phyloP scores from a whole-genome alignment of 768 basidiomycete genomes.

The Psilocybe tampanensis region DNA sequence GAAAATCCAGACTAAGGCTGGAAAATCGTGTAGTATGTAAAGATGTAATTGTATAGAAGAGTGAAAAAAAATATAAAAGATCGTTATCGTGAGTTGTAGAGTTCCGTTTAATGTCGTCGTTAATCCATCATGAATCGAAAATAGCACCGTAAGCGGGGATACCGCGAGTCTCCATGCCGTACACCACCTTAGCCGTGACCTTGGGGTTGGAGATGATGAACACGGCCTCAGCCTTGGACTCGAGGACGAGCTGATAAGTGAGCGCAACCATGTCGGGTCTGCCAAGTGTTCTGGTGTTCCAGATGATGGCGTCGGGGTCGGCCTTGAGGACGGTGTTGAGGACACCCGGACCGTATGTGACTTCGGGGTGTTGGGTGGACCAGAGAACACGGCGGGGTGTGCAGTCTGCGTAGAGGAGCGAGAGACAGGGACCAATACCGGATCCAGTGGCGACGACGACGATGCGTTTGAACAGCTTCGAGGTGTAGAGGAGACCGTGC shows the following conservation, averaged over 20 bases:
- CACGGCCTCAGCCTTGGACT: conserved; percentile 42
- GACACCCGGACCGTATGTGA: conserved; percentile 43
- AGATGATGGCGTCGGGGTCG: conserved; percentile 40
- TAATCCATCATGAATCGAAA: conserved; percentile 35
- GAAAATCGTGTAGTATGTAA: too few species aligned
- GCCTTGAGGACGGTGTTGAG: conserved; percentile 40
- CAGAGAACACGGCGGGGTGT: conserved; percentile 42
- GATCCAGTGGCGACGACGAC: conserved; percentile 58
- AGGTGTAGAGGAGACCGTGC: conserved; percentile 51
- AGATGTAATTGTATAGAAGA: too few species aligned
- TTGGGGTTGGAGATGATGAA: conserved; percentile 44
- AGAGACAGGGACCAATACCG: conserved; percentile 51
- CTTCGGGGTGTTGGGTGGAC: conserved; percentile 41
- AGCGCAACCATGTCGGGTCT: conserved; percentile 43
- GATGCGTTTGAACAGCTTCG: conserved; percentile 49
- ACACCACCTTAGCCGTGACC: conserved; percentile 40
- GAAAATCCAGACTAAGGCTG: too few species aligned
- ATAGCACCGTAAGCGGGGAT: conserved; percentile 44
- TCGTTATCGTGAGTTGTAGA: too few species aligned
- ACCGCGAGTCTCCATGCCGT: conserved; percentile 41
- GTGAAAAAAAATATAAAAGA: too few species aligned
- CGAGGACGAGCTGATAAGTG: conserved; percentile 38
- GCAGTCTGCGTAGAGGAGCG: conserved; percentile 35
- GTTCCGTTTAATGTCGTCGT: too few species aligned
- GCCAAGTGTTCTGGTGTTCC: conserved; percentile 39